Evolutionary conservation across 2,329 filamentous ascomycete species (phyloP).

Genomic region (Sordariomycetes sp.): DNA sequence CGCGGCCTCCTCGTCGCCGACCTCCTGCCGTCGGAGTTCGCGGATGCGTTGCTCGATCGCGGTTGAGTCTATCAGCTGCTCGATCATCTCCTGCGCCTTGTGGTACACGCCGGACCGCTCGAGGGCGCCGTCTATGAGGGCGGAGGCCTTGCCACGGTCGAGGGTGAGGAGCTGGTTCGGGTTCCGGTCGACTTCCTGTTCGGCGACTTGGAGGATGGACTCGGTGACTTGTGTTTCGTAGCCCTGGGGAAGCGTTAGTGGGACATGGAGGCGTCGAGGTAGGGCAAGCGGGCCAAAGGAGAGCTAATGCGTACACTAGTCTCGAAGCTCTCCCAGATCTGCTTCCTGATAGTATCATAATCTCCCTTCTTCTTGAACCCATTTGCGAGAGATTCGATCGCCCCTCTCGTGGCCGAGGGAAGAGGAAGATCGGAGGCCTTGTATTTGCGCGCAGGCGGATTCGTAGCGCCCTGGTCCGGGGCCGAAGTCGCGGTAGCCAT

Average conservation of each 20-base stretch:
- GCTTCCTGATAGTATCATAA: slow-evolving; percentile 68
- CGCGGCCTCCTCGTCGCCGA: slow-evolving; percentile 58
- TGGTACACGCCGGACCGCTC: slow-evolving; percentile 69
- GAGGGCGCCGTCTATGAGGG: slow-evolving; percentile 67
- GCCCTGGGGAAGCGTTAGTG: slow-evolving; percentile 33
- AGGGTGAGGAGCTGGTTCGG: slow-evolving; percentile 60
- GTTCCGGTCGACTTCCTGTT: slow-evolving; percentile 66
- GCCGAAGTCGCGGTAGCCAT: not conserved
- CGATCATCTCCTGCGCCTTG: slow-evolving; percentile 56
- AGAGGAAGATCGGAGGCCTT: slow-evolving; percentile 68
- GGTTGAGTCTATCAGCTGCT: slow-evolving; percentile 54
- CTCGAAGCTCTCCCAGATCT: slow-evolving; percentile 66
- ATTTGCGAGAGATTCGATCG: slow-evolving; percentile 66
- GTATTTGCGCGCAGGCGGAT: slow-evolving; percentile 33
- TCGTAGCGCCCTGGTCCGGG: not conserved
- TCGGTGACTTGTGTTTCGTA: slow-evolving; percentile 58
- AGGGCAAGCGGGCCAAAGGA: not conserved
- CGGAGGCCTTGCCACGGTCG: slow-evolving; percentile 62
- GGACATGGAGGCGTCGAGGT: not conserved
- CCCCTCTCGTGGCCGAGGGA: slow-evolving; percentile 58
- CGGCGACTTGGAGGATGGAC: slow-evolving; percentile 58
- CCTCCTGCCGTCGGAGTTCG: slow-evolving; percentile 53
- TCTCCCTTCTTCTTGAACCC: slow-evolving; percentile 81
- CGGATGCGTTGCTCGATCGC: slow-evolving; percentile 62
- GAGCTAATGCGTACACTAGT: slow-evolving; percentile 43